phyloP scores from a whole-genome alignment of 768 basidiomycete species.

The Rhizopogon roseolus region DNA sequence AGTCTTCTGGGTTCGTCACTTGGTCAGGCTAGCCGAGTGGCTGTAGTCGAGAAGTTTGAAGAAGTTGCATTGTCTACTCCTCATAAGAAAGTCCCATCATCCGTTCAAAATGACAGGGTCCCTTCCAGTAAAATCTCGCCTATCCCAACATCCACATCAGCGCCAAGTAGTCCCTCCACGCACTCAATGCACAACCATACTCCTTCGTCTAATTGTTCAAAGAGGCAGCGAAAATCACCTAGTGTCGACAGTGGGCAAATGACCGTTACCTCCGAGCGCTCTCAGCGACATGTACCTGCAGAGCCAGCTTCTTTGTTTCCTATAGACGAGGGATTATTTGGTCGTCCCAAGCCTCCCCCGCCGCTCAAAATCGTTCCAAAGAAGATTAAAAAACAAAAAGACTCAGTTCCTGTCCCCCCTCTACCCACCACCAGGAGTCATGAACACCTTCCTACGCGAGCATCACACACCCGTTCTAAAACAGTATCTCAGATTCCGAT shows the following conservation, averaged over 20 bases:
- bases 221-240: neutral
- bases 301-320: constrained; percentile 8
- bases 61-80: neutral
- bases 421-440: neutral
- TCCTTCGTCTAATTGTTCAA: too few relatives aligned
- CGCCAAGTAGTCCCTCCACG: neutral
- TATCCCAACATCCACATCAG: neutral
- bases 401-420: neutral
- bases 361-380: constrained; percentile 8
- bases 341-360: constrained; percentile 14
- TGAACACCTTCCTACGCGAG: neutral
- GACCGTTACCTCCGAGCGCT: neutral
- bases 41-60: neutral
- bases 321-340: constrained; percentile 15
- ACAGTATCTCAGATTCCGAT: neutral
- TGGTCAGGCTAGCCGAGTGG: neutral
- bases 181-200: neutral
- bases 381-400: constrained; percentile 3
- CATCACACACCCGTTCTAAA: neutral
- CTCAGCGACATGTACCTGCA: neutral
- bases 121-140: neutral
- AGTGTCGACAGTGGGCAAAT: neutral
- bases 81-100: too few relatives aligned
- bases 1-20: neutral
- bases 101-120: neutral